Percentiles rank a stretch among this genome's conserved stretches.
Conservation (phyloP, 164 flowering plant species). For the Stephania japonica region DNA sequence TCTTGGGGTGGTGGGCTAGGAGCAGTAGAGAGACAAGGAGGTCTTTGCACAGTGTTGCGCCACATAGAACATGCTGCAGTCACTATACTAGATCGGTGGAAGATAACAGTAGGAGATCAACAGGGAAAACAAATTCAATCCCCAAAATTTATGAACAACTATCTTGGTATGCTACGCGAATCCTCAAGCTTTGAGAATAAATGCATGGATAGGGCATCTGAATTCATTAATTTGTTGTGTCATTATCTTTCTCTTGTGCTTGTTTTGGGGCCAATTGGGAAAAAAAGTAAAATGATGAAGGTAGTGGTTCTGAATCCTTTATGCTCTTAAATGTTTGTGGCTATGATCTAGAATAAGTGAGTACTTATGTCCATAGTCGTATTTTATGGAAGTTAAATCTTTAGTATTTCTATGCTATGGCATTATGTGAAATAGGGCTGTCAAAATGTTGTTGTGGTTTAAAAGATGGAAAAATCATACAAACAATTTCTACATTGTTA, state of each 20-base stretch:
- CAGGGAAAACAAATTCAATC: slow-evolving; percentile 53
- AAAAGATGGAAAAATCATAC: background rate
- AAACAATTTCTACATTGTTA: too few relatives aligned
- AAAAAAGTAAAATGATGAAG: background rate
- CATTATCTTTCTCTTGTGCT: background rate
- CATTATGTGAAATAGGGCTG: background rate
- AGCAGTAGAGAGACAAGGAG: slow-evolving; percentile 95
- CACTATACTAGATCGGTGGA: slow-evolving; percentile 97
- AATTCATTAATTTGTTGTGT: background rate
- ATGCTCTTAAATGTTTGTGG: background rate
- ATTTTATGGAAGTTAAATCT: too few relatives aligned
- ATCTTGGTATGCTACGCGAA: slow-evolving; percentile 55
- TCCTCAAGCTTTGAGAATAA: slow-evolving; percentile 3
- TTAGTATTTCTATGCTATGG: background rate
- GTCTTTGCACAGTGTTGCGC: slow-evolving; percentile 71
- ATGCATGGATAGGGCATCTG: background rate
- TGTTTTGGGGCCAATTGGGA: background rate
- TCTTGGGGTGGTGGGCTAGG: slow-evolving; percentile 98
- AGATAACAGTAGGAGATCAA: slow-evolving; percentile 52
- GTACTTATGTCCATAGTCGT: too few relatives aligned
- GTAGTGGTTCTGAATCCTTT: background rate
- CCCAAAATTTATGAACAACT: slow-evolving; percentile 87
- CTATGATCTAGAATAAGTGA: too few relatives aligned
- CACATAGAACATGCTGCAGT: slow-evolving; percentile 97
- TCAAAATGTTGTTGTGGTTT: background rate